Evolutionary conservation across 148 eudicot species (phyloP), one percentile per base, ranked within the genome.

Genomic region (Chenopodium suecicum): DNA sequence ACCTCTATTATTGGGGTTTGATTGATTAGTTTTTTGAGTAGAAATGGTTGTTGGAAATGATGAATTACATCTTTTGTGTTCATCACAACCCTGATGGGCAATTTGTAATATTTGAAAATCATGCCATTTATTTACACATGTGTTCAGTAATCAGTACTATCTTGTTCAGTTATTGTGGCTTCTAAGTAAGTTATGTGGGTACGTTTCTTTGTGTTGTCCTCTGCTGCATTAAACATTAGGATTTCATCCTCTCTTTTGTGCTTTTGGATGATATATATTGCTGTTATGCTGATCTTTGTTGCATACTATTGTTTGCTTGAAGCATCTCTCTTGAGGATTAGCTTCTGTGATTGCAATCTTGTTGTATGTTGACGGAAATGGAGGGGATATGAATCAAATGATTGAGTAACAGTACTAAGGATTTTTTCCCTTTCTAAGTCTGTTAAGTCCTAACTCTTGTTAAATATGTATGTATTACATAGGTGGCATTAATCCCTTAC

Each of bases 401-500:
- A 17, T 14, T 56, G 17, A 4, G 7, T 27, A 27, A 27, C 29
- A 14, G 17, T 56, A 56, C 62, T 56, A 12, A 56, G 62, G 20
- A 0, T 16, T 69, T 2, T 37, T 78, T 47, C 14, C 65, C 67
- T 44, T 67, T 16, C 17, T 31, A 32, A 63, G 32, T n/a, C 37
- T 54, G 58, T 63, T 4, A 22, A 64, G 4, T 41, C 11, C 44
- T 32, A 23, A 47, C 25, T 44, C 54, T 52, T 88, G 77, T 78
- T 72, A 44, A 75, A 31, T 46, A 19, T 82, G 67, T 25, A 60
- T 87, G 48, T 87, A 78, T 68, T 87, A 70, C 27, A 63, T 85
- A 92, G 98, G 98, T 92, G 88, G 98, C 97, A 64, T 72, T 95
- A 29, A 95, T 95, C 75, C 98, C 97, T 70, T 95, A 90, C 86